Evolutionary conservation across 2,329 filamentous ascomycete species (phyloP).

Genomic region (Chalaropsis thielavioides): DNA sequence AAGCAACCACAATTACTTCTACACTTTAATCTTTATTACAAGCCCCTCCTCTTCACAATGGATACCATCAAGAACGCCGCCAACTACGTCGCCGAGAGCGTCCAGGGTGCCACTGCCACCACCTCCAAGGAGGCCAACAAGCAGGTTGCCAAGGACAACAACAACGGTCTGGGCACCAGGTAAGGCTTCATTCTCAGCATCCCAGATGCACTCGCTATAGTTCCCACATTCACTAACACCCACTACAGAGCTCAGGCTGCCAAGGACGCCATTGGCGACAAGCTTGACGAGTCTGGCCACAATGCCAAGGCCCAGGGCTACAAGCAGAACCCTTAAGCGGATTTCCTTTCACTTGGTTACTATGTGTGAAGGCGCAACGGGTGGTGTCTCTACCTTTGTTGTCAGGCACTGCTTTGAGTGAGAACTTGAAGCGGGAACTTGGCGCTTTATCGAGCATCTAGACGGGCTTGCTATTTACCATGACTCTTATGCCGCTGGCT

Average conservation of each 20-base stretch:
- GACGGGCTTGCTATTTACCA: background rate
- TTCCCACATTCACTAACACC: conserved; percentile 19
- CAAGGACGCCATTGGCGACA: conserved; percentile 37
- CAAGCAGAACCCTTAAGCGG: conserved; percentile 24
- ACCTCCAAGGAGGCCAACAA: conserved; percentile 59
- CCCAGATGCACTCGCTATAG: too few species aligned
- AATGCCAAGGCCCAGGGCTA: conserved; percentile 30
- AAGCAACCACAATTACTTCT: conserved; percentile 18
- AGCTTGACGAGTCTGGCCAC: conserved; percentile 31
- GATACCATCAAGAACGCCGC: conserved; percentile 43
- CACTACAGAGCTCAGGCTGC: conserved; percentile 29
- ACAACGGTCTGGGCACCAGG: conserved; percentile 40
- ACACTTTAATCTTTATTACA: conserved; percentile 19
- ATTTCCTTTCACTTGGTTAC: background rate
- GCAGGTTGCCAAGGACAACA: conserved; percentile 48
- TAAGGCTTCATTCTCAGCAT: conserved; percentile 22
- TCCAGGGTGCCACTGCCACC: conserved; percentile 42
- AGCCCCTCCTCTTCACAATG: conserved; percentile 29
- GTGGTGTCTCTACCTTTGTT: background rate
- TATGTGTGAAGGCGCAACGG: background rate
- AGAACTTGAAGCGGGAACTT: background rate
- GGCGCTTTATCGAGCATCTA: background rate
- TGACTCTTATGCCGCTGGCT: background rate
- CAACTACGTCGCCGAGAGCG: conserved; percentile 55
- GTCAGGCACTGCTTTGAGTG: background rate